phyloP scores from a whole-genome alignment of 1,284 basidiomycete genomes.

The Neolentinus lepideus region DNA sequence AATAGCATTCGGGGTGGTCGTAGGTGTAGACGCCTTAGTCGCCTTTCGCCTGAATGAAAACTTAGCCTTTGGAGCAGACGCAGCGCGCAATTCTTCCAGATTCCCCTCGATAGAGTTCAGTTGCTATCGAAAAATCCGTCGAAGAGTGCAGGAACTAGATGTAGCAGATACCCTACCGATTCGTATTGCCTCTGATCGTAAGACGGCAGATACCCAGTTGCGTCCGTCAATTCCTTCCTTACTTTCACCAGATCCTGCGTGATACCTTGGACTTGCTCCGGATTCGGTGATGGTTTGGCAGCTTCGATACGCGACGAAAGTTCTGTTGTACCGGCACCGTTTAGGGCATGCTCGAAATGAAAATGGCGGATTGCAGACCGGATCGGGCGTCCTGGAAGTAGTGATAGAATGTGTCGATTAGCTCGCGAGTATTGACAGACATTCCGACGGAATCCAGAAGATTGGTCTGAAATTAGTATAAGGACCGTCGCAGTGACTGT shows the following conservation, averaged over 20 bases:
- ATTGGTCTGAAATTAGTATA: not conserved
- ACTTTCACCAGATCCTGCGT: conserved; percentile 22
- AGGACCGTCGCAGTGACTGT: not conserved
- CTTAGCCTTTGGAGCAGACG: conserved; percentile 42
- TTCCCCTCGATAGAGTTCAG: conserved; percentile 47
- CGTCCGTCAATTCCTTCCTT: conserved; percentile 53
- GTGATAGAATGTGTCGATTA: not conserved
- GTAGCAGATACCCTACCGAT: conserved; percentile 35
- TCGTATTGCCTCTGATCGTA: conserved; percentile 74
- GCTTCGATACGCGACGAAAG: not conserved
- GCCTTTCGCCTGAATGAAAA: conserved; percentile 68
- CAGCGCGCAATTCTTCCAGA: conserved; percentile 41
- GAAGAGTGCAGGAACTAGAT: not conserved
- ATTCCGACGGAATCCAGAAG: not conserved
- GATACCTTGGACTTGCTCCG: not conserved
- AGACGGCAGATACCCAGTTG: conserved; percentile 51
- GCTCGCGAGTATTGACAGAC: not conserved
- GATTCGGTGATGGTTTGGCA: not conserved
- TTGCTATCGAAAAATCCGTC: conserved; percentile 34
- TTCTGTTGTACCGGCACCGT: not conserved
- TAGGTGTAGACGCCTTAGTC: conserved; percentile 15
- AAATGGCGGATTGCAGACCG: not conserved
- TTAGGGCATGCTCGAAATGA: not conserved
- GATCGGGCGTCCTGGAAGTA: not conserved
- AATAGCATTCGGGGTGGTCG: conserved; percentile 10